Conservation (phyloP, 441 rosid species). For the Erysimum pusillum region DNA sequence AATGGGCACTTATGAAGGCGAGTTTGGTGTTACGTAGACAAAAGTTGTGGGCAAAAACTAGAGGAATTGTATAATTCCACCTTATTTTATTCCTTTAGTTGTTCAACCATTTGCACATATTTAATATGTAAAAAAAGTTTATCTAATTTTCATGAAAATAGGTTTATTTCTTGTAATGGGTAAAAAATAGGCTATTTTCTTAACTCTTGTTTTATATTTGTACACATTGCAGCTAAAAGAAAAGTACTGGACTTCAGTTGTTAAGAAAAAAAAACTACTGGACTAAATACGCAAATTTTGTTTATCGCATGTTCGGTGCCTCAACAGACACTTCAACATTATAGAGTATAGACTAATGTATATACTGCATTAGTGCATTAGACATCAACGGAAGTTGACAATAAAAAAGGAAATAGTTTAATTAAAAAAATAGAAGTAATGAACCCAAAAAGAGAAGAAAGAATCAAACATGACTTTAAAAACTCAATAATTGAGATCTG, state of each 20-base stretch:
- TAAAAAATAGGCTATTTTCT: neutral
- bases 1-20: too few relatives aligned
- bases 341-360: neutral
- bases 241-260: neutral
- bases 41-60: neutral
- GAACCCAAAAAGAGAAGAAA: constrained; percentile 35
- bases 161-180: too few relatives aligned
- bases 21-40: too few relatives aligned
- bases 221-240: neutral
- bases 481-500: constrained; percentile 50
- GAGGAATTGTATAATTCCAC: neutral
- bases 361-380: neutral
- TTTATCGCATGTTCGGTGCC: constrained; percentile 25
- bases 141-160: too few relatives aligned
- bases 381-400: constrained; percentile 32
- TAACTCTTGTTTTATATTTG: neutral
- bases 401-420: neutral
- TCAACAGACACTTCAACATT: constrained; percentile 33
- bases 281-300: neutral
- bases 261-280: neutral
- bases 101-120: neutral
- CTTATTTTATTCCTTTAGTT: too few relatives aligned
- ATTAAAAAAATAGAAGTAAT: neutral
- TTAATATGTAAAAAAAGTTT: too few relatives aligned
- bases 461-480: constrained; percentile 45